Base-by-base conservation (phyloP, 2,329 filamentous ascomycete species). In the Fusarium xyrophilum region DNA sequence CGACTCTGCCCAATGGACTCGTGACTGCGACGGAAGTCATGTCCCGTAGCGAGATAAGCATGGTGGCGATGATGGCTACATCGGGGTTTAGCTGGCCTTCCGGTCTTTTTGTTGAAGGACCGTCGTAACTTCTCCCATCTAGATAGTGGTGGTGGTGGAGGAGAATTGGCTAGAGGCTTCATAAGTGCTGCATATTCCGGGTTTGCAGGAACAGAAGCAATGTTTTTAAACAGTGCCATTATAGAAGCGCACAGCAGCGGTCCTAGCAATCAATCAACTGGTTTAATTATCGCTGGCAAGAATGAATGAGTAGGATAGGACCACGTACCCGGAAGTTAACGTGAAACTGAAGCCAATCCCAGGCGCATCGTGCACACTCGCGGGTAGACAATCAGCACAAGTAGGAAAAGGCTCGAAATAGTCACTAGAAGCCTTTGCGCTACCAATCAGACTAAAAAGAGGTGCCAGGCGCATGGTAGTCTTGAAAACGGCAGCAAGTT, bases 81-180 rank as follows among this genome's bases (percentile, higher is more conserved):
- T 60, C 36, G 3, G 3, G 14, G 27, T 15, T 56, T 55, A 39
- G 56, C 25, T 38, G 62, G 62, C 14, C 54, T 44, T 6, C 58
- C 62, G 1, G 63, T 12, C 15, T 66, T 66, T 25, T 63, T 66
- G 8, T 67, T 63, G 2, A 59, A n/a, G 30, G 44, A 59, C 7
- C 63, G 43, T 10, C 10, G 32, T 8, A 50, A 32, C n/a, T 51
- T 58, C 2, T 42, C 35, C 56, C 56, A 57, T n/a, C 23, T 40
- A 5, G 21, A 42, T 15, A 28, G 3, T 21, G 56, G 38, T 12
- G 48, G 15, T 27, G 56, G 25, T 7, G 52, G 15, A 1, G 52
- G 33, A n/a, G n/a, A 57, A 6, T 15, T 15, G 4, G 35, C 28
- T 8, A 54, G 56, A 13, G 28, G 61, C 10, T 38, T n/a, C 61